A percentile compares a stretch with the other conserved stretches of the same genome.
Conservation (phyloP, 148 eudicot genomes). For the Nepenthes gracilis region DNA sequence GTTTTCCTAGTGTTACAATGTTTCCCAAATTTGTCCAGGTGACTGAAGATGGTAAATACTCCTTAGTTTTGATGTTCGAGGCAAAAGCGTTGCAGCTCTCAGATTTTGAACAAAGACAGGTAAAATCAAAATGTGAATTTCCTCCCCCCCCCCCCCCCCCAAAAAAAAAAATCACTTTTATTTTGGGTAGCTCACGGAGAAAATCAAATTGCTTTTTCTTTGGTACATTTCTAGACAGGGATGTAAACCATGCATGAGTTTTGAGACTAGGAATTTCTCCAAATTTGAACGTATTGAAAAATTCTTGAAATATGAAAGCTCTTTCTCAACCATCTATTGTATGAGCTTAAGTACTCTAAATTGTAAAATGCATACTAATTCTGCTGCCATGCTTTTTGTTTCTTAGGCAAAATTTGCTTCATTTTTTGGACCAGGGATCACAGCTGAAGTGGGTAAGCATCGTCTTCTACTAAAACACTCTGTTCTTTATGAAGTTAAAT, state of each 20-base stretch:
- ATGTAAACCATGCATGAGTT: not conserved
- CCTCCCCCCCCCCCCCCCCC: not conserved
- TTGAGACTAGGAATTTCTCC: not conserved
- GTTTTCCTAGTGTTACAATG: not conserved
- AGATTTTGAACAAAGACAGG: conserved; percentile 93
- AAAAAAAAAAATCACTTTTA: too few species aligned
- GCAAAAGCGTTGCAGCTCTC: conserved; percentile 74
- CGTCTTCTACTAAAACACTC: not conserved
- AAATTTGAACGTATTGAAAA: too few species aligned
- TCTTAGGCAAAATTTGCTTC: conserved; percentile 82
- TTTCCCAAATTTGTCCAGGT: conserved; percentile 26
- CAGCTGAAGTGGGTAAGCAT: conserved; percentile 80
- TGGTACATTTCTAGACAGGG: not conserved
- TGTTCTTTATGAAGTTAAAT: not conserved
- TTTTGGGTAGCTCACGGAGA: too few species aligned
- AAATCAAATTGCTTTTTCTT: too few species aligned
- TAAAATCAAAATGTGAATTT: conserved; percentile 8
- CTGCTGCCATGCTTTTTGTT: conserved; percentile 2
- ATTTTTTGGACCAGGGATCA: conserved; percentile 92
- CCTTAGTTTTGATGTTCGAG: conserved; percentile 67
- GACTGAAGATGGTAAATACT: conserved; percentile 83
- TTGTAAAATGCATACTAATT: not conserved
- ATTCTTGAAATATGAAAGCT: too few species aligned
- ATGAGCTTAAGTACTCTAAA: too few species aligned
- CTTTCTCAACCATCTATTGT: too few species aligned